Base-by-base conservation (phyloP, 2,329 filamentous ascomycete genomes). In the Fusarium sulawesiense region DNA sequence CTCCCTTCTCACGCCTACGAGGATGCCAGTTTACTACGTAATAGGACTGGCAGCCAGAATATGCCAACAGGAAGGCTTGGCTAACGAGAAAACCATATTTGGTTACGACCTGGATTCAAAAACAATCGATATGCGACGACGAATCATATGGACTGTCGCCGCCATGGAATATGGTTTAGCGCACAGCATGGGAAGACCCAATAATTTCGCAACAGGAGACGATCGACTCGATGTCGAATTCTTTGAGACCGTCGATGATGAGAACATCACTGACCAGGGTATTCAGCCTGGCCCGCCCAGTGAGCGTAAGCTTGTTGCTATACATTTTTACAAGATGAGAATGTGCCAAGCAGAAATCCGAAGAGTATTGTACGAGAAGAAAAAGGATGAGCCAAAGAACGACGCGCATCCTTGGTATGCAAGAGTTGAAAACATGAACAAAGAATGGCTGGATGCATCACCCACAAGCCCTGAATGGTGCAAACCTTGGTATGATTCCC, bases 241-340 rank as follows among this genome's bases (percentile, higher is more conserved):
- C 76, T 97, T 97, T 76, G 88, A 93, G 70, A 86, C 91, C 3
- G 91, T 93, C 40, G 91, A 93, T 73, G 96, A 99, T 80, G 86
- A 90, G 53, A 91, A 91, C 78, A 98, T 99, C 72, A 94, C 91
- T 3, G 84, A 88, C 3, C 85, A 91, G 34, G 94, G 93, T 4
- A 91, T 98, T 60, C 82, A 89, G 23, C 86, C 90, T 0, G 92
- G 91, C 2, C 91, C 91, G 7, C 85, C 88, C 3, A 93, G 92
- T 40, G 86, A 94, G 71, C 93, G 92, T 76, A 99, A 99, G 79
- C 88, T 93, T 74, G 90, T 97, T 27, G 91, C 93, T 4, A 94
- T 98, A 66, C 95, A 99, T 78, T 96, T 97, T 75, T 94, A 94
- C 83, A 95, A 93, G 77, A 97, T 98, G 93, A 87, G 93, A 58